A percentile compares a stretch with the other conserved stretches of the same genome.
Conservation (phyloP, 306 rosid species). For the Quercus rubra region DNA sequence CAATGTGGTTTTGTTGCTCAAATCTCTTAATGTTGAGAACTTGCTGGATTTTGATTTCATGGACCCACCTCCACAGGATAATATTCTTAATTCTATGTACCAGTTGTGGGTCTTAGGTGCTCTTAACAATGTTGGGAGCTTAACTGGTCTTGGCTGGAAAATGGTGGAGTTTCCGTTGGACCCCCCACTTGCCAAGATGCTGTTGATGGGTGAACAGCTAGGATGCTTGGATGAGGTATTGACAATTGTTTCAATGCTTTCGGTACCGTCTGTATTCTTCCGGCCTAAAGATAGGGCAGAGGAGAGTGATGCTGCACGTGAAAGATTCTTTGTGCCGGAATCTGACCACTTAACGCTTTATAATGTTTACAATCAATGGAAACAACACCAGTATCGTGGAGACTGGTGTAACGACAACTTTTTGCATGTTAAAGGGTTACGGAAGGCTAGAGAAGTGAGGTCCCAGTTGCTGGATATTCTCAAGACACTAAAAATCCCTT, state of each 20-base stretch:
- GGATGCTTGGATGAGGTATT: slow-evolving; percentile 84
- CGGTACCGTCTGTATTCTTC: slow-evolving; percentile 95
- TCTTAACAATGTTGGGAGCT: slow-evolving; percentile 84
- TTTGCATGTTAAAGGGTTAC: slow-evolving; percentile 87
- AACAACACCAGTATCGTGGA: slow-evolving; percentile 91
- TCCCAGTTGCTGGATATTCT: slow-evolving; percentile 90
- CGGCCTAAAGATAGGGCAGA: slow-evolving; percentile 94
- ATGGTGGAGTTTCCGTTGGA: slow-evolving; percentile 98
- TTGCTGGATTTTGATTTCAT: slow-evolving; percentile 94
- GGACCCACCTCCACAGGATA: slow-evolving; percentile 99
- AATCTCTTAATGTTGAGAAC: slow-evolving; percentile 93
- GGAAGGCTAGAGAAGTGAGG: slow-evolving; percentile 94
- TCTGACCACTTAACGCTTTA: slow-evolving; percentile 89
- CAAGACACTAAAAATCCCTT: slow-evolving; percentile 76
- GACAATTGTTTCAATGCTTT: slow-evolving; percentile 96
- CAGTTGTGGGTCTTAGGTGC: slow-evolving; percentile 99
- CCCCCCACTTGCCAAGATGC: slow-evolving; percentile 99
- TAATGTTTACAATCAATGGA: slow-evolving; percentile 96
- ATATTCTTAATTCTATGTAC: slow-evolving; percentile 97
- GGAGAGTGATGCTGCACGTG: slow-evolving; percentile 99
- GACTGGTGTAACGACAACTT: slow-evolving; percentile 98
- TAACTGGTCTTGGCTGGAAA: slow-evolving; percentile 96
- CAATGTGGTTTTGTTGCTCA: slow-evolving; percentile 85
- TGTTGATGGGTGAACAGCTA: slow-evolving; percentile 78
- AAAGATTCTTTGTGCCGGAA: slow-evolving; percentile 84